These are phyloP conservation scores for Capsicum rhomboideum DNA, from an alignment of 257 asterid species.

Conservation along the genomic window DNA sequence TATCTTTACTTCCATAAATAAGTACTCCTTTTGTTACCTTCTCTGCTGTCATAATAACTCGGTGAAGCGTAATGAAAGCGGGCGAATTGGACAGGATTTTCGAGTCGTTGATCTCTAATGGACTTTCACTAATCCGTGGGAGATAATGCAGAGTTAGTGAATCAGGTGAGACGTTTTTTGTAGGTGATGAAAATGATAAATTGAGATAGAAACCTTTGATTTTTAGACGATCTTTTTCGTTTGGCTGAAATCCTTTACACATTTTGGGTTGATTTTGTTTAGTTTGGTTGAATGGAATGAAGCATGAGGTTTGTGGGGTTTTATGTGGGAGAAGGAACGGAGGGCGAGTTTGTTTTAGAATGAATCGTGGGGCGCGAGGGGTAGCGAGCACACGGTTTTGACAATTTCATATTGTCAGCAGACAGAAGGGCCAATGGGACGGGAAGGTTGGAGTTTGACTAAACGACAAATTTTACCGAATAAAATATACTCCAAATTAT, in stretches of 20 bases:
- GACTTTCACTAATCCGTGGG: conserved; percentile 54
- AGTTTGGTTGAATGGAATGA: background rate
- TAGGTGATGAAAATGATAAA: conserved; percentile 15
- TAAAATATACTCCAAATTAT: no score
- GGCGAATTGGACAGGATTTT: conserved; percentile 45
- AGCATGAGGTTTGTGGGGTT: background rate
- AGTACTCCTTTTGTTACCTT: background rate
- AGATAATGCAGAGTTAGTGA: conserved; percentile 52
- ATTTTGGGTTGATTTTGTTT: conserved; percentile 5
- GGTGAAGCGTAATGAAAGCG: conserved; percentile 62
- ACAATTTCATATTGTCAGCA: background rate
- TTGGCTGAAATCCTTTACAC: conserved; percentile 58
- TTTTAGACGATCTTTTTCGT: conserved; percentile 34
- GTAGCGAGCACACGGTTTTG: conserved; percentile 22
- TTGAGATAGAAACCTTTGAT: conserved; percentile 49
- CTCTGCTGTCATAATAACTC: conserved; percentile 16
- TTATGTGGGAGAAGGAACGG: background rate
- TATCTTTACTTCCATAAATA: conserved; percentile 46
- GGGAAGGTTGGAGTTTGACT: background rate
- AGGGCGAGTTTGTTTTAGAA: conserved; percentile 12
- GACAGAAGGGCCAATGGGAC: background rate
- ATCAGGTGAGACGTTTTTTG: conserved; percentile 14
- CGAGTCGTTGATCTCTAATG: conserved; percentile 45
- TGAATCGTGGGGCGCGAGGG: conserved; percentile 17
- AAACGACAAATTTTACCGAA: background rate